These are phyloP conservation scores for Madurella fahalii DNA, from an alignment of 2,329 filamentous ascomycete genomes.

Conservation along the genomic window DNA sequence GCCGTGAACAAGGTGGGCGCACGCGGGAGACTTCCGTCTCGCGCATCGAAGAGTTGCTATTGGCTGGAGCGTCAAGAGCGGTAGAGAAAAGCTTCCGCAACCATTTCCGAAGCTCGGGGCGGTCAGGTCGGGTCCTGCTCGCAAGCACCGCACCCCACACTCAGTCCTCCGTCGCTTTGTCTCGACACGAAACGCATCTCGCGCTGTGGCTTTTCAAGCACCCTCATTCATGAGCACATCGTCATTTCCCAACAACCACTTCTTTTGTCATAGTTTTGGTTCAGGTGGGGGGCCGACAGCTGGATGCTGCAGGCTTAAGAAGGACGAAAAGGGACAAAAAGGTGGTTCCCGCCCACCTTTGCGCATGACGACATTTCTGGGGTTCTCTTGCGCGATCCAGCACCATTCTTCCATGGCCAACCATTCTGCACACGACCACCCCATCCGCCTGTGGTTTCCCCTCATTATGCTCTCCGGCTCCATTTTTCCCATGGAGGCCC, in stretches of 20 bases:
- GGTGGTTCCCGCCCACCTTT: conserved; percentile 12
- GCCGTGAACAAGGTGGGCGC: no score
- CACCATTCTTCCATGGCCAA: conserved; percentile 10
- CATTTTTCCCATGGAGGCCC: neutral
- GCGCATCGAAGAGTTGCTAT: no score
- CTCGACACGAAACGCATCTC: neutral
- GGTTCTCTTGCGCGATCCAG: conserved; percentile 22
- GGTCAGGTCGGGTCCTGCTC: no score
- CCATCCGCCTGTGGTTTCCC: conserved; percentile 2
- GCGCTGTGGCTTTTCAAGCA: neutral
- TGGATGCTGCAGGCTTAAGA: conserved; percentile 1
- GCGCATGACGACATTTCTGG: conserved; percentile 23
- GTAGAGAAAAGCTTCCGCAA: no score
- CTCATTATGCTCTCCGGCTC: neutral
- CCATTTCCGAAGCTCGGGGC: no score
- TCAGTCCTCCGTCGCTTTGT: neutral
- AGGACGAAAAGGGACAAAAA: conserved; percentile 13
- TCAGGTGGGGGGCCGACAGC: conserved; percentile 12
- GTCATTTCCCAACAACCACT: neutral
- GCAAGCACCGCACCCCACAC: no score
- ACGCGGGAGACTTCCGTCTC: no score
- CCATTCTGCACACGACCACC: conserved; percentile 14
- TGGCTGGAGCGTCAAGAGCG: no score
- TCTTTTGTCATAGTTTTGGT: conserved; percentile 2
- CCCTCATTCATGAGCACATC: neutral